Conservation (phyloP, 139 green algal genomes). For the Chlorella sp. region DNA sequence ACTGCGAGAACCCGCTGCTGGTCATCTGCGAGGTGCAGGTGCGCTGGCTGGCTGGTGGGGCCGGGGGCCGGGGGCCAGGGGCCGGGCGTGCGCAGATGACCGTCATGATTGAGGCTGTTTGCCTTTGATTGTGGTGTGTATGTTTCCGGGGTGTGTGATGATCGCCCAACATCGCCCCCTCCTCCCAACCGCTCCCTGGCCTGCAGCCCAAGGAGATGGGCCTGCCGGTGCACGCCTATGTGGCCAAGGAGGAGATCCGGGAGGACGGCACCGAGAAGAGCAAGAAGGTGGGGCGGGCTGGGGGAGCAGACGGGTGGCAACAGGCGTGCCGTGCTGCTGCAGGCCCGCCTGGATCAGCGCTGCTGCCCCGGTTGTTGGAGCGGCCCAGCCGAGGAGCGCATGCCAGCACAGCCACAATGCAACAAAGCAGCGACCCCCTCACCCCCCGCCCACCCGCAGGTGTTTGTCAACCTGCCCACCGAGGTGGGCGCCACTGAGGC, state of each 20-base stretch:
- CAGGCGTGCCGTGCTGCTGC: too few species aligned
- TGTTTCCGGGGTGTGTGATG: too few species aligned
- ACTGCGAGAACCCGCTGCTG: slow-evolving; percentile 86
- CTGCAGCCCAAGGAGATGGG: slow-evolving; percentile 92
- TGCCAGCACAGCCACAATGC: background rate
- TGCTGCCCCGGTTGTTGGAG: too few species aligned
- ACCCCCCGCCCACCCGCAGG: slow-evolving; percentile 35
- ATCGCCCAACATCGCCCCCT: too few species aligned
- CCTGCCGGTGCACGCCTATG: slow-evolving; percentile 86
- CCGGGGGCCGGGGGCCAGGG: too few species aligned
- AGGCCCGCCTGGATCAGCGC: too few species aligned
- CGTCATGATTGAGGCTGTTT: too few species aligned
- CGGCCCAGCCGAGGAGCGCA: too few species aligned
- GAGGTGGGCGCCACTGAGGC: slow-evolving; percentile 97
- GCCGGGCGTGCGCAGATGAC: too few species aligned
- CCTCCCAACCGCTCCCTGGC: background rate
- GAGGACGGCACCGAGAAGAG: slow-evolving; percentile 95
- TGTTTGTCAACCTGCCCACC: slow-evolving; percentile 95
- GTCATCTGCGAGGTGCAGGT: slow-evolving; percentile 97
- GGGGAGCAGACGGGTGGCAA: too few species aligned
- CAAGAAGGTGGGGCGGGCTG: slow-evolving; percentile 45
- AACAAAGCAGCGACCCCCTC: too few species aligned
- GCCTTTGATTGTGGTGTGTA: too few species aligned
- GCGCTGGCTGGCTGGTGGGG: background rate
- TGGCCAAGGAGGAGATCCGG: slow-evolving; percentile 87